These are phyloP conservation scores for Colletotrichum orchidophilum DNA, from an alignment of 2,329 filamentous ascomycete species.

Conservation along the genomic window DNA sequence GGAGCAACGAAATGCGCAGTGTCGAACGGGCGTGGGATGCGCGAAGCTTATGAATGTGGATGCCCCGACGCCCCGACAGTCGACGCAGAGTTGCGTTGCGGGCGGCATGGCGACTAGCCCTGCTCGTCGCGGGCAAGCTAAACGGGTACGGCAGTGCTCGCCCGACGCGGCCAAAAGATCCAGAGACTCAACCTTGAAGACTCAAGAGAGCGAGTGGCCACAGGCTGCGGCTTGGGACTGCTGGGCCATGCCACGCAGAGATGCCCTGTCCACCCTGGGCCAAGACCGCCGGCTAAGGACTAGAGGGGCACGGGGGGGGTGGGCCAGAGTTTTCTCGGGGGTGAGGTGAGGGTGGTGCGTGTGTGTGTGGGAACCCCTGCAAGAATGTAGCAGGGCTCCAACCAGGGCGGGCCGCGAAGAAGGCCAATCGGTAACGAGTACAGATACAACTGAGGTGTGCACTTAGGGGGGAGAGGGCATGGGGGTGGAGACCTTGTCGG, in stretches of 20 bases:
- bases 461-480: background rate
- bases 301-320: constrained; percentile 14
- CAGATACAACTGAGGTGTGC: background rate
- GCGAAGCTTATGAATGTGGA: constrained; percentile 33
- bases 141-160: constrained; percentile 14
- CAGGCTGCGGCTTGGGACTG: constrained; percentile 2
- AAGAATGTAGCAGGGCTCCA: constrained; percentile 17
- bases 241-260: constrained; percentile 27
- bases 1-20: background rate
- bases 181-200: background rate
- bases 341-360: background rate
- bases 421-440: constrained; percentile 16
- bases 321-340: constrained; percentile 21
- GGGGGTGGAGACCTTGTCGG: constrained; percentile 27
- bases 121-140: constrained; percentile 31
- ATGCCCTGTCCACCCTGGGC: constrained; percentile 11
- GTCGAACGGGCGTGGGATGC: constrained; percentile 16
- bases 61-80: constrained; percentile 3
- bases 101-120: constrained; percentile 31
- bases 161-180: constrained; percentile 2
- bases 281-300: constrained; percentile 21
- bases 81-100: constrained; percentile 30
- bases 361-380: constrained; percentile 14
- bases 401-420: background rate
- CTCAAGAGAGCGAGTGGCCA: background rate